These are phyloP conservation scores for Nigrospora osmanthi DNA, from an alignment of 2,329 filamentous ascomycete species.

Conservation along the genomic window DNA sequence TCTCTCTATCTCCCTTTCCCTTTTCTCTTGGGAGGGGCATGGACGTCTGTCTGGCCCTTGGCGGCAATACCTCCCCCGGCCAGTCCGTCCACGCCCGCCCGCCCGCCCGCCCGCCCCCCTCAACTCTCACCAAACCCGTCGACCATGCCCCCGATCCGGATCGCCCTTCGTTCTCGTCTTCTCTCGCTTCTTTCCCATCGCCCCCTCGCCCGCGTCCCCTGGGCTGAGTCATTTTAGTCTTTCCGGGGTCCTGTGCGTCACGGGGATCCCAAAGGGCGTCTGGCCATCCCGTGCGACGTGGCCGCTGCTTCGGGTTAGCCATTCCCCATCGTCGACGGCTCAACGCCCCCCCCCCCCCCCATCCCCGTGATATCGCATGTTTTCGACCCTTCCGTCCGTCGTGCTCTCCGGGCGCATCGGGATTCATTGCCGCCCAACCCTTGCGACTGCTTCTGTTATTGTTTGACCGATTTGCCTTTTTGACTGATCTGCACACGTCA, in stretches of 20 bases:
- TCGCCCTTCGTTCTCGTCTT: constrained; percentile 14
- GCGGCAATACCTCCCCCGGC: constrained; percentile 1
- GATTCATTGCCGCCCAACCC: constrained; percentile 9
- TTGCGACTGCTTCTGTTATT: not conserved
- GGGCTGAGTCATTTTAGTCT: constrained; percentile 17
- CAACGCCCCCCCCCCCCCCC: not conserved
- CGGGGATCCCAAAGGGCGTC: not conserved
- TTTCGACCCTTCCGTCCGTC: constrained; percentile 10
- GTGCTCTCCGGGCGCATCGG: constrained; percentile 14
- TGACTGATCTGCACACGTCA: no score
- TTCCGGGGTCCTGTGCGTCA: constrained; percentile 3
- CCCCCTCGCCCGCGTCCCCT: constrained; percentile 15
- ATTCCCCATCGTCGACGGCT: not conserved
- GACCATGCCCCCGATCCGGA: constrained; percentile 4
- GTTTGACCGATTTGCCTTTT: no score
- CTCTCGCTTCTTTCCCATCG: constrained; percentile 14
- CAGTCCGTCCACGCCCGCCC: not conserved
- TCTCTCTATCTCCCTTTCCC: not conserved
- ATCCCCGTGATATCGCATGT: constrained; percentile 7
- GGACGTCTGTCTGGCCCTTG: no score
- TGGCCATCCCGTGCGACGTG: constrained; percentile 6
- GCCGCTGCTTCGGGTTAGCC: constrained; percentile 8
- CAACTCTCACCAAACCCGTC: constrained; percentile 5
- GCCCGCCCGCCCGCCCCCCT: constrained; percentile 1
- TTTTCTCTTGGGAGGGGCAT: no score